Evolutionary conservation across 2,329 filamentous ascomycete species (phyloP).

Genomic region (Beauveria bassiana): DNA sequence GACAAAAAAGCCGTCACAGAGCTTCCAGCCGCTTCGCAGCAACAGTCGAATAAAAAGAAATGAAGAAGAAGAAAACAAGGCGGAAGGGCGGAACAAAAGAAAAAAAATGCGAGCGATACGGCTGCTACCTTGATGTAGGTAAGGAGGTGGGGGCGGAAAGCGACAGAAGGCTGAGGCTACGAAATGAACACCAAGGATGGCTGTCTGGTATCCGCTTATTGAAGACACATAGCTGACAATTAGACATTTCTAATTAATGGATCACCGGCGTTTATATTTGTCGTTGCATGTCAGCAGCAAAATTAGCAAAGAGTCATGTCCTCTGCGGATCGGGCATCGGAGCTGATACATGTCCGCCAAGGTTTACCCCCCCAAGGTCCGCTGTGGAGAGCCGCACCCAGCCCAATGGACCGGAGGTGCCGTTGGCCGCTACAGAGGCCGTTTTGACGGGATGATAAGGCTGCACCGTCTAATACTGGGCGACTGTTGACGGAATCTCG

Average conservation of each 20-base stretch:
- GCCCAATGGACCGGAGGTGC: background rate
- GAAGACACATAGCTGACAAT: background rate
- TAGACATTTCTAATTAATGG: background rate
- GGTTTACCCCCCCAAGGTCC: background rate
- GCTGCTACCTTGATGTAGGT: background rate
- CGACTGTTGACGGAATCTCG: background rate
- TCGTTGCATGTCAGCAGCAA: background rate
- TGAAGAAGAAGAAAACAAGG: background rate
- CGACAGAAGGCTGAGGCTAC: background rate
- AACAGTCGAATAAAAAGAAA: background rate
- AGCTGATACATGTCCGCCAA: background rate
- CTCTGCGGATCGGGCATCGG: background rate
- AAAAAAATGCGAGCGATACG: constrained; percentile 1
- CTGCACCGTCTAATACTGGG: background rate
- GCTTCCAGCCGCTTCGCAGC: background rate
- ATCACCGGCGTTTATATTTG: no score
- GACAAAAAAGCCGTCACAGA: background rate
- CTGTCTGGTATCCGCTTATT: background rate
- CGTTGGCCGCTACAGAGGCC: background rate
- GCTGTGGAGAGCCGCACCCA: background rate
- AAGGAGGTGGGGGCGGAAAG: background rate
- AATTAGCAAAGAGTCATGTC: background rate
- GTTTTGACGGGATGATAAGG: background rate
- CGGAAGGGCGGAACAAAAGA: background rate
- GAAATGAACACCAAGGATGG: background rate